These are phyloP conservation scores for Pedinophyceae sp. DNA, from an alignment of 139 green algal genomes.

Conservation along the genomic window DNA sequence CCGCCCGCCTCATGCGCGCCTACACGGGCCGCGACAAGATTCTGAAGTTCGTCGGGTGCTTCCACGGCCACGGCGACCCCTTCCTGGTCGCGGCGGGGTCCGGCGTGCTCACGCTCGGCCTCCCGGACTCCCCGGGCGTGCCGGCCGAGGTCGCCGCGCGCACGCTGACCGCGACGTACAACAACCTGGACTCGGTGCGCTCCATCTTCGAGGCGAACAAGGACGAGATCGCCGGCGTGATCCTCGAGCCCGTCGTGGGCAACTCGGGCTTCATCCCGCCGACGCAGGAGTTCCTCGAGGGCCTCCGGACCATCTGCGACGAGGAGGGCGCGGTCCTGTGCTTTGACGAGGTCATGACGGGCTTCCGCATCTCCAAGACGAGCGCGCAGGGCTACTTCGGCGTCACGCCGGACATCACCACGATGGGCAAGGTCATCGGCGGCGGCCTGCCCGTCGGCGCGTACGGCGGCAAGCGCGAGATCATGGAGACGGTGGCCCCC, in stretches of 20 bases:
- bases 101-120: slow-evolving; percentile 88
- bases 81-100: slow-evolving; percentile 90
- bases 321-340: slow-evolving; percentile 82
- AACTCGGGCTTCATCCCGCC: slow-evolving; percentile 97
- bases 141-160: slow-evolving; percentile 22
- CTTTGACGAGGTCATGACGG: slow-evolving; percentile 83
- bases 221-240: slow-evolving; percentile 87
- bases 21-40: slow-evolving; percentile 94
- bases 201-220: slow-evolving; percentile 85
- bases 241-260: slow-evolving; percentile 88
- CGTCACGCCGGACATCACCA: slow-evolving; percentile 94
- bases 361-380: slow-evolving; percentile 35
- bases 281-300: slow-evolving; percentile 80
- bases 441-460: slow-evolving; percentile 93
- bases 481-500: slow-evolving; percentile 96
- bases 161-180: slow-evolving; percentile 63
- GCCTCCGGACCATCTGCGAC: slow-evolving; percentile 64
- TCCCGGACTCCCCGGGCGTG: slow-evolving; percentile 89
- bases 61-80: slow-evolving; percentile 93
- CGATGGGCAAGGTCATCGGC: slow-evolving; percentile 99
- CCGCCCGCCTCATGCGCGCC: slow-evolving; percentile 91
- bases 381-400: slow-evolving; percentile 83
- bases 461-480: slow-evolving; percentile 85
- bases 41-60: slow-evolving; percentile 99
- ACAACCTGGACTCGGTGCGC: slow-evolving; percentile 51